Evolutionary conservation across 225 moss, liverwort and hornwort species (phyloP), one percentile per base, ranked within the genome.

Genomic region (Polytrichum formosum): DNA sequence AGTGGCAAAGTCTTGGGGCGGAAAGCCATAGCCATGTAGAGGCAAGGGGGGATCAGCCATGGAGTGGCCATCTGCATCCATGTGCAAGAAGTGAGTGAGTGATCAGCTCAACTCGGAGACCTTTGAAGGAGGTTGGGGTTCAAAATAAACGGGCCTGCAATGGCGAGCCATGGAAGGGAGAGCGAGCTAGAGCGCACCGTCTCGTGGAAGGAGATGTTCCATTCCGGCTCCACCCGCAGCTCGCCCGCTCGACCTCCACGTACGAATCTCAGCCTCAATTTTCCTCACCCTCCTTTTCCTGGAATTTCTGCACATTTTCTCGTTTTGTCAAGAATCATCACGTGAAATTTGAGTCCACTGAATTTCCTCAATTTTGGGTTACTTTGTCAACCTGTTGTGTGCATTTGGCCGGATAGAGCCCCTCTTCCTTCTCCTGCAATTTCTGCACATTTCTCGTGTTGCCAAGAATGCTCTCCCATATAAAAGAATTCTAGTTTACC

Each of bases 201-300:
- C 18, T 87, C 87, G 18, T 87, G 87, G 87, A 87, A 81, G 84
- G 87, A 87, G 75, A 84, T 87, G 87, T 87, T 70, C 30, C 78
- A 87, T 21, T 65, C 81, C 1, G 84, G 79, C 20, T 76, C 84
- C 20, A 77, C 84, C 19, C 80, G 70, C 64, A 69, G 56, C 64
- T 87, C 80, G 55, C 83, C 86, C 28, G 56, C 71, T 53, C 74
- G 83, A 3, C 80, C 83, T 66, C 83, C 86, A 53, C 69, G 86
- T 87, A 66, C 46, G 16, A 16, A 46, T 46, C 46, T 46, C 13
- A 76, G 35, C 35, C 35, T 35, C 35, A 35, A 16, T 10, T 20
- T 6, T 28, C 1, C 19, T 21, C 19, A 0, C 64, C 68, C 3
- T 63, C 26, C 21, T 18, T 25, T 56, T 64, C 16, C 58, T 18